phyloP scores from a whole-genome alignment of 306 rosid genomes.

The Fragaria ananassa region DNA sequence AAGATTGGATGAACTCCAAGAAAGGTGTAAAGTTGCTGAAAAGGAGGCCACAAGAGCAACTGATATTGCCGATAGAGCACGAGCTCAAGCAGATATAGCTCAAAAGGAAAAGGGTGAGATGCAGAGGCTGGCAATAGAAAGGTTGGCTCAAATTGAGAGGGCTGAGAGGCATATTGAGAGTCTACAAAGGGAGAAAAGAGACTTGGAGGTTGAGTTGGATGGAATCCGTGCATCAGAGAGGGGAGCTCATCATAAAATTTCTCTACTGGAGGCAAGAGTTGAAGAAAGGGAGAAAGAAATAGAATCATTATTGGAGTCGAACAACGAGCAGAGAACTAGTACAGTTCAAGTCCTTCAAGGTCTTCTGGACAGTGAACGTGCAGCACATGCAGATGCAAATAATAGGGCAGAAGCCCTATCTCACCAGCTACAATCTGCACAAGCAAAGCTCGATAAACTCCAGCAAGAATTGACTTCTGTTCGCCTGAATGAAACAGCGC shows the following conservation, averaged over 20 bases:
- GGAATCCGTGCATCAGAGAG: conserved; percentile 54
- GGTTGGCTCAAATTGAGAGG: conserved; percentile 74
- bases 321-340: conserved; percentile 67
- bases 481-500: conserved; percentile 74
- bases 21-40: conserved; percentile 76
- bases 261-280: conserved; percentile 61
- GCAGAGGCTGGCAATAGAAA: conserved; percentile 87
- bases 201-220: conserved; percentile 47
- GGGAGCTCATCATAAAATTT: conserved; percentile 54
- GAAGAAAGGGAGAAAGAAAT: conserved; percentile 81
- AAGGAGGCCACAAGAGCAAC: conserved; percentile 68
- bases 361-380: conserved; percentile 83
- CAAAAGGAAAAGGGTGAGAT: conserved; percentile 76
- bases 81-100: conserved; percentile 56
- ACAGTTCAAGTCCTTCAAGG: conserved; percentile 73
- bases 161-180: conserved; percentile 69
- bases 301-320: conserved; percentile 64
- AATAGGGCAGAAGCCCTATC: conserved; percentile 88
- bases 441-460: conserved; percentile 76
- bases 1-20: conserved; percentile 73
- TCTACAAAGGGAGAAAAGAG: conserved; percentile 59
- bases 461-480: conserved; percentile 79
- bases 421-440: conserved; percentile 81
- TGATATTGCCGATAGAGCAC: conserved; percentile 72
- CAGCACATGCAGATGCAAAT: conserved; percentile 88